Percentiles rank a stretch among this genome's conserved stretches.
These are phyloP conservation scores for Candida sphagnicola DNA, from an alignment of 805 yeast genomes.

Conservation along the genomic window DNA sequence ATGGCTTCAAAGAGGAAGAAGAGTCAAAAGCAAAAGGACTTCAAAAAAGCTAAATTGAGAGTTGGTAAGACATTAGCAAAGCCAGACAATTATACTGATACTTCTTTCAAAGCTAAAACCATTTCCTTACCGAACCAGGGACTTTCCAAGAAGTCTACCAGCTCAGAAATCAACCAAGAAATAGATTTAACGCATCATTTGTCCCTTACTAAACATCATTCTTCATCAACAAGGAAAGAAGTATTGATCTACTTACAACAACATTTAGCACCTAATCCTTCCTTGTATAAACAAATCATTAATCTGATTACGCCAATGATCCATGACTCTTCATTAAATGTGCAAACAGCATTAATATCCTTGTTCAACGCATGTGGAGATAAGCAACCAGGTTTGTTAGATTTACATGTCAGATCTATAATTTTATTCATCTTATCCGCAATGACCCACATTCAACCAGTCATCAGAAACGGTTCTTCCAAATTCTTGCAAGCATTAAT, in stretches of 20 bases:
- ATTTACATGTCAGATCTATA: constrained; percentile 54
- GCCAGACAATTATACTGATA: constrained; percentile 76
- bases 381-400: constrained; percentile 51
- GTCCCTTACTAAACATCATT: constrained; percentile 72
- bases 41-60: constrained; percentile 70
- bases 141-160: constrained; percentile 17
- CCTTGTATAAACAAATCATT: constrained; percentile 54
- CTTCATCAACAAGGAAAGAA: constrained; percentile 66
- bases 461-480: constrained; percentile 72
- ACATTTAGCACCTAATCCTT: constrained; percentile 49
- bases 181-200: constrained; percentile 56
- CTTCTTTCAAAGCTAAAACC: constrained; percentile 73
- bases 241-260: constrained; percentile 52
- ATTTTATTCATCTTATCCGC: constrained; percentile 82
- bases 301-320: constrained; percentile 58
- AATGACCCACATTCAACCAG: constrained; percentile 86
- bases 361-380: constrained; percentile 46
- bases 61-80: constrained; percentile 81
- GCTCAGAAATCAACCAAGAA: constrained; percentile 16
- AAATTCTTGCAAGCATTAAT: constrained; percentile 60
- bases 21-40: constrained; percentile 68
- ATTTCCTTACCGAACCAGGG: constrained; percentile 47
- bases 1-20: constrained; percentile 54
- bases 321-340: constrained; percentile 62
- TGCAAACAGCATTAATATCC: constrained; percentile 53